phyloP scores from a whole-genome alignment of 78 protist genomes.

The Mastigamoeba balamuthi region DNA sequence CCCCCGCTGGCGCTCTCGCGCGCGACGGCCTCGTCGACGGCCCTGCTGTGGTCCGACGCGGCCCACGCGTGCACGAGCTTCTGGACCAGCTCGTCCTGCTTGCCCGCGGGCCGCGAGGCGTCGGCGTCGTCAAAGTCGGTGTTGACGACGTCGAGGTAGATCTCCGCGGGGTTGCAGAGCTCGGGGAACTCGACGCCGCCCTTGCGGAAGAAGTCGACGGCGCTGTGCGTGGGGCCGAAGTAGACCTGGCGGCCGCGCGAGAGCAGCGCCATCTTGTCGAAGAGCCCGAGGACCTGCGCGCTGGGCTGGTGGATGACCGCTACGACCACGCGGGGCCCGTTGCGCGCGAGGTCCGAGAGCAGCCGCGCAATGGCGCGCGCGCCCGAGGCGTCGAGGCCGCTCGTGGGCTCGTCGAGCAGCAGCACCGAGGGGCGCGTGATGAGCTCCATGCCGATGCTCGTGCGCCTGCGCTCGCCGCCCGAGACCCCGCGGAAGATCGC shows the following conservation, averaged over 20 bases:
- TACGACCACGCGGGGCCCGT: conserved; percentile 21
- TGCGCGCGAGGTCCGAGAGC: too few species aligned
- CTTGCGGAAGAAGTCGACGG: conserved; percentile 2
- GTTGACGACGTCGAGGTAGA: conserved; percentile 27
- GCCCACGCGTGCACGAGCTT: background rate
- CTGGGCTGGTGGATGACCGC: conserved; percentile 83
- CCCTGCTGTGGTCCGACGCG: background rate
- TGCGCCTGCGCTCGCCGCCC: conserved; percentile 45
- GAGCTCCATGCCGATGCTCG: conserved; percentile 54
- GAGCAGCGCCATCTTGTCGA: conserved; percentile 59
- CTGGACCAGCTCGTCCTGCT: background rate
- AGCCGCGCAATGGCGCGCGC: too few species aligned
- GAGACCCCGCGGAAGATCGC: background rate
- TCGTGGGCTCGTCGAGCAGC: conserved; percentile 49
- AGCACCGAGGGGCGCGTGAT: conserved; percentile 42
- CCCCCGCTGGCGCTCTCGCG: too few species aligned
- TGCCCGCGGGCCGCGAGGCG: background rate
- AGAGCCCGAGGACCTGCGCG: conserved; percentile 23
- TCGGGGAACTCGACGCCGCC: conserved; percentile 19
- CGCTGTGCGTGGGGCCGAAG: conserved; percentile 34
- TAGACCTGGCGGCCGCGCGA: conserved; percentile 29
- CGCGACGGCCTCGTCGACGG: background rate
- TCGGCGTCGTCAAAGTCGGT: background rate
- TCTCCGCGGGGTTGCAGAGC: conserved; percentile 47
- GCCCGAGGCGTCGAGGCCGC: conserved; percentile 36